phyloP scores from a whole-genome alignment of 371 early-diverging fungal species.

The Rhizopus arrhizus region DNA sequence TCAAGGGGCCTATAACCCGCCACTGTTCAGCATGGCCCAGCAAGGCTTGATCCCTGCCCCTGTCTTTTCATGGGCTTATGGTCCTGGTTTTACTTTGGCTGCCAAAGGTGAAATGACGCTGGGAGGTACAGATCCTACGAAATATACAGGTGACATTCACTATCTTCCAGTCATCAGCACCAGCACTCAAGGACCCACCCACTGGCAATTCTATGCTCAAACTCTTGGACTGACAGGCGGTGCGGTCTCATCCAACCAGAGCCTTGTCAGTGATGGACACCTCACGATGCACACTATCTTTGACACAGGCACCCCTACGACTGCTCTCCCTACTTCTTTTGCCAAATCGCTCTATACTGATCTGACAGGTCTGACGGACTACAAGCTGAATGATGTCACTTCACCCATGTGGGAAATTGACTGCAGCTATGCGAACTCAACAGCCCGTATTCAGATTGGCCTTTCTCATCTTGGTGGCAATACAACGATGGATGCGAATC shows the following conservation, averaged over 20 bases:
- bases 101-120: constrained; percentile 35
- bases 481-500: neutral
- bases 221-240: constrained; percentile 21
- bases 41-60: constrained; percentile 22
- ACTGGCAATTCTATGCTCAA: constrained; percentile 32
- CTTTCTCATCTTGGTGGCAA: constrained; percentile 3
- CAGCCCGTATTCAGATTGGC: constrained; percentile 15
- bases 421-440: constrained; percentile 17
- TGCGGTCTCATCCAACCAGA: neutral
- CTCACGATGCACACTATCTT: constrained; percentile 13
- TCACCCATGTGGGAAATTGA: constrained; percentile 22
- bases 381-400: constrained; percentile 2
- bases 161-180: constrained; percentile 27
- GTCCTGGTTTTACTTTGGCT: neutral
- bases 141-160: constrained; percentile 22
- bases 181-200: neutral
- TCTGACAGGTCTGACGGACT: constrained; percentile 12
- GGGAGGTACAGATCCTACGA: constrained; percentile 35
- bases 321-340: constrained; percentile 20
- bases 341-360: constrained; percentile 22
- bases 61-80: constrained; percentile 27
- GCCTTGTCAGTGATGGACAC: neutral
- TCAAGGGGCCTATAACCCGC: constrained; percentile 26
- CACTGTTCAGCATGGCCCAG: constrained; percentile 25
- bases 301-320: constrained; percentile 40